Base-by-base conservation (phyloP, 495 filamentous ascomycete species). In the Ramalina intermedia region DNA sequence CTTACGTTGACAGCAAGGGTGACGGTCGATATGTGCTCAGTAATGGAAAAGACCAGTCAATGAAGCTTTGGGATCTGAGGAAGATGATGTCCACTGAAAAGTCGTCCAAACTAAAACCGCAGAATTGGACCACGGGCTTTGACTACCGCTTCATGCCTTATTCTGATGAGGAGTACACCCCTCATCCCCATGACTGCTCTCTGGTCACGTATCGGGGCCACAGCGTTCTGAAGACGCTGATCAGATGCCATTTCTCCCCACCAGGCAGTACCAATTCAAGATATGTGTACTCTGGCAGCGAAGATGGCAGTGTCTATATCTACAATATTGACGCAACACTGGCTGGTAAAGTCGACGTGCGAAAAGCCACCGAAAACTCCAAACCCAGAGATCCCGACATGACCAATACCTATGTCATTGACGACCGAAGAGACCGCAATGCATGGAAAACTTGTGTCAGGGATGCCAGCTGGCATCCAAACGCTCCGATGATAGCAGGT, bases 1-100 rank as follows among this genome's bases (percentile, higher is more conserved):
- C 91, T 0, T 96, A 95, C 57, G 82, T 98, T 48, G 90, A 96
- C 64, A 89, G 82, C 66, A 98, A 96, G 65, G 88, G 88, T 43
- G 91, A 98, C 60, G 91, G 91, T 8, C 75, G 91, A 58, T 98
- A 95, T 58, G 81, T 96, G 8, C 72, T 98, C 6, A 90, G 84
- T 51, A 98, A 98, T 53, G 84, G 76, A 49, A 98, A 98, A 58
- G 91, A 98, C 57, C 91, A 98, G 63, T 85, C 79, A 29, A 94
- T 94, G 82, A 98, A 96, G 66, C 73, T 98, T 4, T 98, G 91
- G 91, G 91, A 98, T 66, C 66, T 98, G 41, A 72, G 93, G 48
- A 82, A 77, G 52, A 86, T 85, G 74, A 84, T 85, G 74, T 78
- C 76, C 18, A 80, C 79, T 17, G 70, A 76, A 18, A 72, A 73